phyloP scores from a whole-genome alignment of 2,329 filamentous ascomycete genomes.

The Cryphonectria parasitica region DNA sequence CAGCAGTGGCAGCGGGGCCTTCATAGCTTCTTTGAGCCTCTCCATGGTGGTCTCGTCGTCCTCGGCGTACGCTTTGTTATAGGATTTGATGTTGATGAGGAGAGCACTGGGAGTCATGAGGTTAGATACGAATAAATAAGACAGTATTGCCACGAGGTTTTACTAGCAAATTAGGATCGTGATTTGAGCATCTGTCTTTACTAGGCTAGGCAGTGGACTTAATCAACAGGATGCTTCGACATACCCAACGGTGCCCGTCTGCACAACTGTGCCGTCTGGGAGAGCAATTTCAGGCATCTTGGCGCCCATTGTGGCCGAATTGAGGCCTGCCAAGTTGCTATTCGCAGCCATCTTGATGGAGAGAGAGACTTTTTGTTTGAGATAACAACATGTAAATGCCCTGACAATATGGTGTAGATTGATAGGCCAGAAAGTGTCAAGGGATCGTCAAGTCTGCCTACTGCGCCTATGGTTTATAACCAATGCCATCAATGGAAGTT shows the following conservation, averaged over 20 bases:
- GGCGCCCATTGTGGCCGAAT: slow-evolving; percentile 35
- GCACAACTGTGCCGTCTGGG: slow-evolving; percentile 36
- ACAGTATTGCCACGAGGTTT: too few species aligned
- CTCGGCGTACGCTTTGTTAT: slow-evolving; percentile 33
- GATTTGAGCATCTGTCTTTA: background rate
- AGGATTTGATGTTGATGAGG: slow-evolving; percentile 35
- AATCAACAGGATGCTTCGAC: slow-evolving; percentile 1
- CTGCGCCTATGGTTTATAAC: background rate
- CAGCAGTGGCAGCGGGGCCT: slow-evolving; percentile 33
- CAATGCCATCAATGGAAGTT: background rate
- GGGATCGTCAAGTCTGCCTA: background rate
- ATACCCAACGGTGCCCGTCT: slow-evolving; percentile 38
- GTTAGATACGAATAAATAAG: background rate
- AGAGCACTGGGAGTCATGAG: slow-evolving; percentile 30
- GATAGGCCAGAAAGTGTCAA: background rate
- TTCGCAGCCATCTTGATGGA: slow-evolving; percentile 4
- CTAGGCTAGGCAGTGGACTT: background rate
- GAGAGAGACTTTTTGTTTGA: too few species aligned
- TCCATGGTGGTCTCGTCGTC: slow-evolving; percentile 30
- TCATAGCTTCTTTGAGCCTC: slow-evolving; percentile 32
- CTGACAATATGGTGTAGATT: background rate
- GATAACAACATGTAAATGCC: too few species aligned
- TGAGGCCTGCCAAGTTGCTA: slow-evolving; percentile 33
- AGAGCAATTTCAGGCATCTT: slow-evolving; percentile 37
- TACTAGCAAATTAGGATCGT: background rate